A percentile compares a stretch with the other conserved stretches of the same genome.
Conservation (phyloP, 192 early-diverging fungal species). For the Mortierella antarctica region DNA sequence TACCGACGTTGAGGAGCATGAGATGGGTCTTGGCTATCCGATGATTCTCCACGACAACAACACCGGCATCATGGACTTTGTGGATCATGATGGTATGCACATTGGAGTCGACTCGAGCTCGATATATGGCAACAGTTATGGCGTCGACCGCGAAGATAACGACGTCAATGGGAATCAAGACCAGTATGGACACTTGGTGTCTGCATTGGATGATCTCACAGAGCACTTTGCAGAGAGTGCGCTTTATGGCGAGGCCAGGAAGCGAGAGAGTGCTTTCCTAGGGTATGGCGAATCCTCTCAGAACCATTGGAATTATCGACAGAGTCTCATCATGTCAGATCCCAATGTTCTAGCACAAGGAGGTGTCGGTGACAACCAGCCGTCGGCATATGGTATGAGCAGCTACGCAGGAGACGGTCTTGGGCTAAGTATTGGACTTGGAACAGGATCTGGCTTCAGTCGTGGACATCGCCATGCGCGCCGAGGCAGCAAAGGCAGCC, state of each 20-base stretch:
- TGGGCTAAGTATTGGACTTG: constrained; percentile 3
- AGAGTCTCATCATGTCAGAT: constrained; percentile 7
- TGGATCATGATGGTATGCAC: constrained; percentile 42
- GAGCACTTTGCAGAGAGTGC: constrained; percentile 51
- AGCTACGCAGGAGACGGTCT: constrained; percentile 2
- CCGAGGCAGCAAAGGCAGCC: constrained; percentile 45
- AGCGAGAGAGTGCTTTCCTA: constrained; percentile 28
- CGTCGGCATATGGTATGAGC: neutral
- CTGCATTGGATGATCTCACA: constrained; percentile 38
- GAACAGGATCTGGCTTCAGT: constrained; percentile 2
- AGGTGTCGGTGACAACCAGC: neutral
- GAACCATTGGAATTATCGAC: constrained; percentile 29
- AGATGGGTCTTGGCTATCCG: constrained; percentile 19
- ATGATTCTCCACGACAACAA: neutral
- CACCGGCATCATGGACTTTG: constrained; percentile 24
- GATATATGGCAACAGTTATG: constrained; percentile 9
- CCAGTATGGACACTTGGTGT: constrained; percentile 49
- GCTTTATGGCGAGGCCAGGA: constrained; percentile 30
- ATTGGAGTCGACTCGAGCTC: constrained; percentile 24
- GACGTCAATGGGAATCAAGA: constrained; percentile 20
- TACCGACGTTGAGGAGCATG: constrained; percentile 38
- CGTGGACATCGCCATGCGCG: constrained; percentile 37
- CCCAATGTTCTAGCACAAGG: constrained; percentile 3
- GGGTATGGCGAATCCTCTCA: constrained; percentile 5
- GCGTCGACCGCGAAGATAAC: constrained; percentile 1